A percentile compares a stretch with the other conserved stretches of the same genome.
phyloP scores from a whole-genome alignment of 192 early-diverging fungal species.

The Nowakowskiella sp. region DNA sequence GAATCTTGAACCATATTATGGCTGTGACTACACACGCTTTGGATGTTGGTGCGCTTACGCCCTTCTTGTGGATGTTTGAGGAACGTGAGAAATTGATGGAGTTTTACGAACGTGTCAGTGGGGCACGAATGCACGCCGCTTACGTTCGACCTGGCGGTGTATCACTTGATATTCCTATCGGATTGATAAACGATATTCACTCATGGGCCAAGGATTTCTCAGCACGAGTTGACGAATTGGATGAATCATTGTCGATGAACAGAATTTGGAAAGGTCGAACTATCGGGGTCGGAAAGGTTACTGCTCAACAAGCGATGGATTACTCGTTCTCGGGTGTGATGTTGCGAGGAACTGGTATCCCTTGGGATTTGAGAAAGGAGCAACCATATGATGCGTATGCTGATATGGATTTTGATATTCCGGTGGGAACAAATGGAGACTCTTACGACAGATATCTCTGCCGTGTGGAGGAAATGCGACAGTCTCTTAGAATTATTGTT shows the following conservation, averaged over 20 bases:
- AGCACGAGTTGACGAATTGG: constrained; percentile 85
- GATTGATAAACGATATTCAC: constrained; percentile 92
- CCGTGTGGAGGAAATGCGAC: constrained; percentile 99
- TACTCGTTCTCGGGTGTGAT: constrained; percentile 92
- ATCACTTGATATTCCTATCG: constrained; percentile 82
- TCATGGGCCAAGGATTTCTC: constrained; percentile 87
- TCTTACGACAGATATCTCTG: constrained; percentile 88
- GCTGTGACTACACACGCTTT: constrained; percentile 92
- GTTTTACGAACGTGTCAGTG: constrained; percentile 97
- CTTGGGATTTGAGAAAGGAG: constrained; percentile 91
- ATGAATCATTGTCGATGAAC: constrained; percentile 87
- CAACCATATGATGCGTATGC: constrained; percentile 94
- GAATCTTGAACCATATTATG: constrained; percentile 98
- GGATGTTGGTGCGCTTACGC: constrained; percentile 96
- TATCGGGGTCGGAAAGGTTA: constrained; percentile 77
- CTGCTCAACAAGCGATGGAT: constrained; percentile 80
- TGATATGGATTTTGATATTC: constrained; percentile 93
- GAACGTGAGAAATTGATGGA: constrained; percentile 99
- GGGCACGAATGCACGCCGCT: constrained; percentile 95
- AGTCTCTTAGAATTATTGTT: constrained; percentile 86
- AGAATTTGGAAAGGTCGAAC: constrained; percentile 92
- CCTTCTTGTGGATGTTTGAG: constrained; percentile 98
- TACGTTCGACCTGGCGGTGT: constrained; percentile 97
- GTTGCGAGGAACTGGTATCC: constrained; percentile 86
- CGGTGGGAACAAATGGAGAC: constrained; percentile 89